Percentiles rank a stretch among this genome's conserved stretches.
Conservation (phyloP, 495 filamentous ascomycete genomes). For the Penicillium dipodomyicola region DNA sequence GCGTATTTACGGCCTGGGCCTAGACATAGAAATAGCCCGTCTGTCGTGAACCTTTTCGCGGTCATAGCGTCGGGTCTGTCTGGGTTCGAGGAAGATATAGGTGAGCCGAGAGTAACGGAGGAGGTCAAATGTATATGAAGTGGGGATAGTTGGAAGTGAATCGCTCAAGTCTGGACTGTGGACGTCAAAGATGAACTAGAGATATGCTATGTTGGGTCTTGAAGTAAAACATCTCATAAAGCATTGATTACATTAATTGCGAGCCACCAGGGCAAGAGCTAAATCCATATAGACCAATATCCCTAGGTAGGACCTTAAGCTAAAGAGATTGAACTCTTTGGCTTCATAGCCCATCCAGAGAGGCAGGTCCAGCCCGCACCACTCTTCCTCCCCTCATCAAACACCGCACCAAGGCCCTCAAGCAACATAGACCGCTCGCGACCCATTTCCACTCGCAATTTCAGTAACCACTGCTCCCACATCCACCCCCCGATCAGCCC, state of each 20-base stretch:
- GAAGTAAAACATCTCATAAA: not conserved
- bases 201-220: no score
- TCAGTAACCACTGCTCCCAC: slow-evolving; percentile 96
- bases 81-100: no score
- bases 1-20: no score
- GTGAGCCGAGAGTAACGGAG: no score
- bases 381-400: slow-evolving; percentile 79
- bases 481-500: slow-evolving; percentile 84
- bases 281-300: slow-evolving; percentile 3
- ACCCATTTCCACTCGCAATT: slow-evolving; percentile 79
- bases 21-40: no score
- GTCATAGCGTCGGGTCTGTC: no score
- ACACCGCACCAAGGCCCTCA: slow-evolving; percentile 71
- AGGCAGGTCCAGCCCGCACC: slow-evolving; percentile 84
- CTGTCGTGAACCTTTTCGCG: no score
- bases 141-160: no score
- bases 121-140: no score
- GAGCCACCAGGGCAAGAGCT: slow-evolving; percentile 9
- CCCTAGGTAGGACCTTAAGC: not conserved
- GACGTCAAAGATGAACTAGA: no score
- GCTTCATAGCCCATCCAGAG: slow-evolving; percentile 89
- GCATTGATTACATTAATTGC: slow-evolving; percentile 14
- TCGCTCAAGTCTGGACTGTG: no score
- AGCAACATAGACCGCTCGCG: slow-evolving; percentile 62
- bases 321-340: slow-evolving; percentile 32